Evolutionary conservation across 495 filamentous ascomycete species (phyloP), one percentile per base, ranked within the genome.

Genomic region (Hypomontagnella submonticulosa): DNA sequence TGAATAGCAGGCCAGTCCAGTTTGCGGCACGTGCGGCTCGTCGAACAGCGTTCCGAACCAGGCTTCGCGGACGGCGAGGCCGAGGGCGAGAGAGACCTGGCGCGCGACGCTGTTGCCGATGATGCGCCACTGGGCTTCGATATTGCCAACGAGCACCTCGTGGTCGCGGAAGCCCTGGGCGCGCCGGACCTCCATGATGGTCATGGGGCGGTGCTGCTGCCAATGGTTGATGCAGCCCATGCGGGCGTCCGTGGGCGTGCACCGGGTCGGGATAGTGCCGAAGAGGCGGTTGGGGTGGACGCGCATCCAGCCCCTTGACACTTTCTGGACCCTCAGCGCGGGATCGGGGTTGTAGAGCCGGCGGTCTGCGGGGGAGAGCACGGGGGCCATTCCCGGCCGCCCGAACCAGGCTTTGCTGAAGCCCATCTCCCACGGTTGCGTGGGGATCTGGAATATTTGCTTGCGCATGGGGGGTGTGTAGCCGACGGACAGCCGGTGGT

Each of bases 81-180:
- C 89, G 38, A 90, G 69, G 12, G 84, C 87, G 18, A 90, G 55
- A 5, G 89, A 80, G 13, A 90, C 83, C 4, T 79, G 78, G 18
- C 89, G 81, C n/a, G 86, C 83, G 2, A 93, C 90, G 48, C 84
- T 87, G 69, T 93, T 93, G 0, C 90, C 90, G 11, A 91, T 76
- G 36, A 90, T 81, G 55, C 81, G 84, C 76, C 83, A 87, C 63
- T 87, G 84, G 10, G 85, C 73, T 0, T 51, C 34, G 1, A 79
- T 64, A 5, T 47, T 54, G 0, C 89, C 90, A 9, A 92, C 61
- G 1, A 93, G 61, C 0, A 92, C 81, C 38, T 92, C 90, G 12
- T 88, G 49, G 57, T 92, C 89, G 0, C 77, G 86, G 48, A 86
- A 87, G 0, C 88, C 84, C 75, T 93, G 90, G 0, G 84, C 88